These are phyloP conservation scores for Perkinsela sp. DNA, from an alignment of 208 protist species.

Conservation along the genomic window DNA sequence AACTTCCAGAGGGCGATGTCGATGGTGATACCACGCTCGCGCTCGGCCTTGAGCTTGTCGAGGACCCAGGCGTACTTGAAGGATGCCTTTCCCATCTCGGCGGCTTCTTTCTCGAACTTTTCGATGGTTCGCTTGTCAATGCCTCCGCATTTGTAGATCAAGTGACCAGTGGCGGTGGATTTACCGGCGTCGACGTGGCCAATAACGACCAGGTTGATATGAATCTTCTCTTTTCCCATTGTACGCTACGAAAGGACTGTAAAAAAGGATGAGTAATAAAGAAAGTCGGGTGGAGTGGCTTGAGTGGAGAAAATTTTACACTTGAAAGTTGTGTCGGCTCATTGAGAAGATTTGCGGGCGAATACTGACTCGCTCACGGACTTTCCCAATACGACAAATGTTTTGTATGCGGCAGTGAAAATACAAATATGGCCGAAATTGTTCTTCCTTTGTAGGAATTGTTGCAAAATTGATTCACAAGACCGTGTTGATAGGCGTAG, in stretches of 20 bases:
- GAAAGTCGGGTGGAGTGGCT: too few species aligned
- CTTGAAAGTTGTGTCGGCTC: too few species aligned
- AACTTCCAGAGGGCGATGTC: constrained; percentile 70
- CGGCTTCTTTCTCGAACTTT: constrained; percentile 64
- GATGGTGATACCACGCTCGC: constrained; percentile 70
- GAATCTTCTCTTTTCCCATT: constrained; percentile 11
- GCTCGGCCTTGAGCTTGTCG: constrained; percentile 66
- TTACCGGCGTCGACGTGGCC: constrained; percentile 63
- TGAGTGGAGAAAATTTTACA: too few species aligned
- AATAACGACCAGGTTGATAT: constrained; percentile 22
- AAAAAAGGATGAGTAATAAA: too few species aligned
- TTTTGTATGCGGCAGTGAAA: neutral
- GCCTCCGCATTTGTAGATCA: constrained; percentile 64
- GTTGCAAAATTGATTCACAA: neutral
- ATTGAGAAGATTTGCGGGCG: too few species aligned
- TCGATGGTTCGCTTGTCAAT: constrained; percentile 62
- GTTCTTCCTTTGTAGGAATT: too few species aligned
- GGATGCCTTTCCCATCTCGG: constrained; percentile 53
- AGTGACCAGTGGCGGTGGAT: constrained; percentile 55
- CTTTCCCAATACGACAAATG: neutral
- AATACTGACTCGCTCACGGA: neutral
- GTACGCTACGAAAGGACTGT: too few species aligned
- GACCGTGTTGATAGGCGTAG: neutral
- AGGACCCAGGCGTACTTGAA: constrained; percentile 76
- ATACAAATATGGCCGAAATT: neutral